A percentile compares a stretch with the other conserved stretches of the same genome.
phyloP scores from a whole-genome alignment of 2,329 filamentous ascomycete genomes.

The Aschersonia sp. region DNA sequence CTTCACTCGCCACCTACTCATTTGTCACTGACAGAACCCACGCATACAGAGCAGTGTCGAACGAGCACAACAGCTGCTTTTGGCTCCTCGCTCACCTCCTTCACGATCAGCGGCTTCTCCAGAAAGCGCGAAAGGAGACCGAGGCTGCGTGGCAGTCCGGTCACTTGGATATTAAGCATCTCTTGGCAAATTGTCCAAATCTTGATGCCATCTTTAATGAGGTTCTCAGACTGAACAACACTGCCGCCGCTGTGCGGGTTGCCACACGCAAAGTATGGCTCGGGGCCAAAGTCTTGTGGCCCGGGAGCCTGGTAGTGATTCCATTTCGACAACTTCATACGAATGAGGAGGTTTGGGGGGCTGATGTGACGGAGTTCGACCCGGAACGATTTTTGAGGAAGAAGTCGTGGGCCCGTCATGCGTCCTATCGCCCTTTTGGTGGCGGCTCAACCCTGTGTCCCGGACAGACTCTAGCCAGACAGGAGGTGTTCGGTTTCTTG shows the following conservation, averaged over 20 bases:
- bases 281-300: not conserved
- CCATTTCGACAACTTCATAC: not conserved
- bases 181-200: not conserved
- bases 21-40: not conserved
- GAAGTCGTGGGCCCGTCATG: not conserved
- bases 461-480: not conserved
- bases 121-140: not conserved
- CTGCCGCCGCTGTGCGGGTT: not conserved
- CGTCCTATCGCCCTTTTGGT: not conserved
- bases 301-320: not conserved
- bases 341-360: not conserved
- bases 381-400: not conserved
- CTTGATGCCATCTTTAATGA: not conserved
- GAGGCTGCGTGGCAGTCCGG: not conserved
- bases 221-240: not conserved
- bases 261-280: not conserved
- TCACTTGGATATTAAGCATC: not conserved
- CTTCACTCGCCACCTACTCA: not conserved
- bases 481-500: not conserved
- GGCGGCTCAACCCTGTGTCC: not conserved
- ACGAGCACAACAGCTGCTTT: slow-evolving; percentile 1
- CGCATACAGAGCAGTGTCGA: not conserved
- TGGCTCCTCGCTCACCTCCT: not conserved
- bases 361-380: not conserved
- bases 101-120: not conserved